These are phyloP conservation scores for Amanita pseudoporphyria DNA, from an alignment of 768 basidiomycete genomes.

Conservation along the genomic window DNA sequence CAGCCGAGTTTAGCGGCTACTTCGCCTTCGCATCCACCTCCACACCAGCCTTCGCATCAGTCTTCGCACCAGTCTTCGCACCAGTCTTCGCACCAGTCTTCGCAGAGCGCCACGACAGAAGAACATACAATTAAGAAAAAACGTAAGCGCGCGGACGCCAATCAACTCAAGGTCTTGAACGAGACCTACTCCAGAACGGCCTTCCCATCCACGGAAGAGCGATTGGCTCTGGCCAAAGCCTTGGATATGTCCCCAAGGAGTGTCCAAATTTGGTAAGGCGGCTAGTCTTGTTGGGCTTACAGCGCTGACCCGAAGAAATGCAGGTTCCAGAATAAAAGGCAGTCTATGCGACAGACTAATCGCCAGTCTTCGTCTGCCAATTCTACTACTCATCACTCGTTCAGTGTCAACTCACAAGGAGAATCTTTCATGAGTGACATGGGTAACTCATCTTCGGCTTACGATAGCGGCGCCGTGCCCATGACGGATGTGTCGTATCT, in stretches of 20 bases:
- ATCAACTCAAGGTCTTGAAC: slow-evolving; percentile 72
- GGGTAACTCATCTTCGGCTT: slow-evolving; percentile 23
- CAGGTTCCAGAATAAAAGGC: slow-evolving; percentile 86
- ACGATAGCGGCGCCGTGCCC: slow-evolving; percentile 22
- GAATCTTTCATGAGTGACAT: slow-evolving; percentile 31
- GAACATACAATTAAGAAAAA: slow-evolving; percentile 78
- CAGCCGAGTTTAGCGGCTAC: slow-evolving; percentile 49
- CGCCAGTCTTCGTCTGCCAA: slow-evolving; percentile 46
- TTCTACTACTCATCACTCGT: slow-evolving; percentile 38
- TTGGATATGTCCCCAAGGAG: slow-evolving; percentile 79
- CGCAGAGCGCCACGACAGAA: slow-evolving; percentile 39
- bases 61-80: too few relatives aligned
- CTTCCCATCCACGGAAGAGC: slow-evolving; percentile 83
- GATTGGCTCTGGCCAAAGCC: slow-evolving; percentile 63
- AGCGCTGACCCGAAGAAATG: slow-evolving; percentile 7
- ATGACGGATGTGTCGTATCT: slow-evolving; percentile 27
- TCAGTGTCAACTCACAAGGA: slow-evolving; percentile 30
- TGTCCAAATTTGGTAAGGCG: slow-evolving; percentile 74
- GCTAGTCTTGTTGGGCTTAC: slow-evolving; percentile 10
- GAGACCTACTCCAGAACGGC: slow-evolving; percentile 75
- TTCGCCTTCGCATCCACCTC: slow-evolving; percentile 13
- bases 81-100: too few relatives aligned
- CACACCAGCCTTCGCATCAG: too few relatives aligned
- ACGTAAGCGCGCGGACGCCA: slow-evolving; percentile 75
- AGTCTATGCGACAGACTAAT: slow-evolving; percentile 72